Base-by-base conservation (phyloP, 441 rosid species). In the Aleurites moluccanus region DNA sequence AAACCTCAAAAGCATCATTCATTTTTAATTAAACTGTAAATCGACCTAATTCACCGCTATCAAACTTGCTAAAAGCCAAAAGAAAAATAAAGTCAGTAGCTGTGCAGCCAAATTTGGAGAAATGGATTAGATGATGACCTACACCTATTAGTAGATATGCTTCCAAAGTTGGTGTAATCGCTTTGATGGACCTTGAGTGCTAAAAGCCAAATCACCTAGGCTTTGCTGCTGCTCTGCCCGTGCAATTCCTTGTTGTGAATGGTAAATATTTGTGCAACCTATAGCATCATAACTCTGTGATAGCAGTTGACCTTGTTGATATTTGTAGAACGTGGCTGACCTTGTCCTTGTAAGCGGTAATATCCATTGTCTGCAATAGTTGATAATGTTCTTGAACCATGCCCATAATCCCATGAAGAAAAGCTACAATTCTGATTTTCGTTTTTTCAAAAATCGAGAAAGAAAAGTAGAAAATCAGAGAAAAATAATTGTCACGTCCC, bases 271-370 rank as follows among this genome's bases (percentile, higher is more conserved):
- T n/a, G n/a, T n/a, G n/a, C n/a, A n/a, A n/a, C n/a, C 77, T 10
- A 23, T 65, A 69, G 81, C 57, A 73, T 59, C 83, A 49, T 81
- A 76, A 30, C 77, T 70, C 63, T 71, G 81, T 11, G 82, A 33
- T 27, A 67, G 77, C 73, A 52, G 87, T 71, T 77, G 83, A 45
- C 60, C 62, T 7, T 72, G 84, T 20, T 25, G 77, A 69, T 85
- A 76, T n/a, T n/a, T 61, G 78, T 72, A 28, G 65, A 72, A 73
- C 27, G 71, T 35, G 42, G 89, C 68, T 70, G 84, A 62, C n/a
- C n/a, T 64, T 72, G 82, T 21, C 67, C 75, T 23, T 30, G 78
- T 30, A 75, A 74, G 77, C 45, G 64, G 68, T 72, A 49, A 70
- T 78, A 72, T 56, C 77, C 44, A 59, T 30, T 64, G 21, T 73